Percentiles rank a stretch among this genome's conserved stretches.
These are phyloP conservation scores for Trichosporon coremiiforme DNA, from an alignment of 1,284 basidiomycete species.

Conservation along the genomic window DNA sequence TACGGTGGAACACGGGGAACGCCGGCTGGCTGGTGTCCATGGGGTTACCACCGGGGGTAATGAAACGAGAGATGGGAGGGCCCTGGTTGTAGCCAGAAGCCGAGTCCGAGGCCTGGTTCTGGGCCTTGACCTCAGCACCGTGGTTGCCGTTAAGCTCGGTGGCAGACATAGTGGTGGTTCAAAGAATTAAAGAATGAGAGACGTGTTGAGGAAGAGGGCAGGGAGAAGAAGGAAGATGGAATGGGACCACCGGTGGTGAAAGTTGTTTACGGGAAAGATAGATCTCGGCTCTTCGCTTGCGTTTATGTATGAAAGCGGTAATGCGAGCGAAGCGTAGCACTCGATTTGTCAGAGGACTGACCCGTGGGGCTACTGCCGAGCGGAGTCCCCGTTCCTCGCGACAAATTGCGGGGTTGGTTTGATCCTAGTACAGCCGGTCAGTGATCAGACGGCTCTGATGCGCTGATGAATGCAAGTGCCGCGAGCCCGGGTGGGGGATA, in stretches of 20 bases:
- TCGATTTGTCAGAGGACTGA: neutral
- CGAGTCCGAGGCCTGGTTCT: constrained; percentile 14
- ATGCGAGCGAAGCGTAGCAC: neutral
- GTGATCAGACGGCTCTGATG: neutral
- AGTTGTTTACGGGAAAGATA: constrained; percentile 1
- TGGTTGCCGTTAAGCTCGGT: constrained; percentile 24
- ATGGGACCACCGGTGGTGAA: too few species aligned
- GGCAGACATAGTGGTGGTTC: constrained; percentile 26
- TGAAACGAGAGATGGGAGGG: constrained; percentile 31
- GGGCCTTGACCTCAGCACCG: constrained; percentile 18
- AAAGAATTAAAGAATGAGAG: neutral
- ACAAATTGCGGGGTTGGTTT: constrained; percentile 13
- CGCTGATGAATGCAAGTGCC: neutral
- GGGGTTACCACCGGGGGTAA: constrained; percentile 36
- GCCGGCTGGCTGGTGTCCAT: constrained; percentile 41
- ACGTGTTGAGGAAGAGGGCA: too few species aligned
- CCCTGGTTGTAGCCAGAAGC: constrained; percentile 27
- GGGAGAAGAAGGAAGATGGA: too few species aligned
- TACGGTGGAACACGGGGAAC: constrained; percentile 55
- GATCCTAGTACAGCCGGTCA: neutral
- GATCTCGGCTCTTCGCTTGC: neutral
- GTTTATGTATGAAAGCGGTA: constrained; percentile 11
- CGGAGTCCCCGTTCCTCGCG: constrained; percentile 14
- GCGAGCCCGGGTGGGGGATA: neutral
- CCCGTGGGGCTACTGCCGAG: constrained; percentile 16